These are phyloP conservation scores for Crotalaria pallida DNA, from an alignment of 306 rosid genomes.

Conservation along the genomic window DNA sequence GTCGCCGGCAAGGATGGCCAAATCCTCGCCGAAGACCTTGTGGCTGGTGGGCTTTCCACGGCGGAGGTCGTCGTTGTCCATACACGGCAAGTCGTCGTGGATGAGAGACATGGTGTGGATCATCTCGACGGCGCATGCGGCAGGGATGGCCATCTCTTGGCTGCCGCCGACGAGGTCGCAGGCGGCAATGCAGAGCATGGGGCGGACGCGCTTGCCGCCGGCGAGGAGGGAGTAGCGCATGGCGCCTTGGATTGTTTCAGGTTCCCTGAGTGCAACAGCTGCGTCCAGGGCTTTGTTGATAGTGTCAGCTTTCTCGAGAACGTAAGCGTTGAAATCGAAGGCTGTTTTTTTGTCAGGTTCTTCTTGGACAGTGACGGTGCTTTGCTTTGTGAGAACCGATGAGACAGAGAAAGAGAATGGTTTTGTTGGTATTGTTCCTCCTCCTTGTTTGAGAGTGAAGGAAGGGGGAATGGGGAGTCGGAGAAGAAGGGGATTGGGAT, in stretches of 20 bases:
- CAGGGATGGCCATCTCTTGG: slow-evolving; percentile 43
- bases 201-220: slow-evolving; percentile 72
- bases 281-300: slow-evolving; percentile 58
- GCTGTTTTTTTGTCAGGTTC: not conserved
- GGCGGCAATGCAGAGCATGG: slow-evolving; percentile 64
- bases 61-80: slow-evolving; percentile 83
- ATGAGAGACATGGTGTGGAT: slow-evolving; percentile 82
- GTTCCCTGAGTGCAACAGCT: slow-evolving; percentile 43
- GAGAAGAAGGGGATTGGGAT: not conserved
- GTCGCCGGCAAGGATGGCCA: slow-evolving; percentile 73
- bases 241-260: slow-evolving; percentile 58
- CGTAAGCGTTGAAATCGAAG: slow-evolving; percentile 52
- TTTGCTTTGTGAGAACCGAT: slow-evolving; percentile 33
- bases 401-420: slow-evolving; percentile 18
- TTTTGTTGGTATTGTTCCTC: not conserved
- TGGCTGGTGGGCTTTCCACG: slow-evolving; percentile 75
- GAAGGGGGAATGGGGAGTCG: slow-evolving; percentile 5
- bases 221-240: slow-evolving; percentile 82
- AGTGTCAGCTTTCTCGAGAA: slow-evolving; percentile 39
- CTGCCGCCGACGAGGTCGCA: slow-evolving; percentile 66
- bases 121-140: slow-evolving; percentile 81
- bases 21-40: slow-evolving; percentile 67
- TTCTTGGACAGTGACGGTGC: not conserved
- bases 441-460: not conserved
- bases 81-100: slow-evolving; percentile 78